These are phyloP conservation scores for Trametes punicea DNA, from an alignment of 768 basidiomycete genomes.

Conservation along the genomic window DNA sequence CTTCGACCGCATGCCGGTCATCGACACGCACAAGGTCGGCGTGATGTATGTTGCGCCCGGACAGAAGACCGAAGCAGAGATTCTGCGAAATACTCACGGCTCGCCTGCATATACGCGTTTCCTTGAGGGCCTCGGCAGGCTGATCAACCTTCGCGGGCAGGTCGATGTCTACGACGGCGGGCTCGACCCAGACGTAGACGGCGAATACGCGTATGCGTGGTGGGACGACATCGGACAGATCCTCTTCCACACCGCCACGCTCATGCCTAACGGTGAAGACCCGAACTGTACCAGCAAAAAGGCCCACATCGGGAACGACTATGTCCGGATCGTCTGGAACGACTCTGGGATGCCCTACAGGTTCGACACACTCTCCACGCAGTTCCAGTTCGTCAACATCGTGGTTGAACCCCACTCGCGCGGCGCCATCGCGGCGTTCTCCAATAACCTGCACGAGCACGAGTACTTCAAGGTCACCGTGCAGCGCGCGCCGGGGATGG, in stretches of 20 bases:
- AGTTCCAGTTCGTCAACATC: slow-evolving; percentile 97
- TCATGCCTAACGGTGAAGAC: slow-evolving; percentile 88
- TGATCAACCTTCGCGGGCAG: slow-evolving; percentile 87
- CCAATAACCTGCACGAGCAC: slow-evolving; percentile 80
- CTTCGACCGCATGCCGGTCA: slow-evolving; percentile 86
- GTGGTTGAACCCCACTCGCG: slow-evolving; percentile 91
- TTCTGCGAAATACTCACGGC: slow-evolving; percentile 86
- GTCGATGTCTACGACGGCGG: slow-evolving; percentile 92
- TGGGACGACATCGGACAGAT: slow-evolving; percentile 98
- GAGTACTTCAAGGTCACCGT: slow-evolving; percentile 96
- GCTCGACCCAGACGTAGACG: slow-evolving; percentile 86
- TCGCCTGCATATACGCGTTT: slow-evolving; percentile 95
- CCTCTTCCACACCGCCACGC: slow-evolving; percentile 92
- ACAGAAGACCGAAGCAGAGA: slow-evolving; percentile 80
- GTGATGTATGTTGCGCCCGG: slow-evolving; percentile 95
- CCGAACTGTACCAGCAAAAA: slow-evolving; percentile 82
- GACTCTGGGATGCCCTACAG: slow-evolving; percentile 87
- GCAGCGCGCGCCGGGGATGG: slow-evolving; percentile 86
- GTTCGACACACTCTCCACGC: slow-evolving; percentile 88
- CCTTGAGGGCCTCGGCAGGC: slow-evolving; percentile 81
- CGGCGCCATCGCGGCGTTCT: slow-evolving; percentile 81
- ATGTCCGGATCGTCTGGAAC: slow-evolving; percentile 95
- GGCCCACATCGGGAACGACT: slow-evolving; percentile 95
- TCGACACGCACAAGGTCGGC: slow-evolving; percentile 96
- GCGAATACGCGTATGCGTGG: slow-evolving; percentile 98